These are phyloP conservation scores for Solanum boliviense DNA, from an alignment of 257 asterid genomes.

Conservation along the genomic window DNA sequence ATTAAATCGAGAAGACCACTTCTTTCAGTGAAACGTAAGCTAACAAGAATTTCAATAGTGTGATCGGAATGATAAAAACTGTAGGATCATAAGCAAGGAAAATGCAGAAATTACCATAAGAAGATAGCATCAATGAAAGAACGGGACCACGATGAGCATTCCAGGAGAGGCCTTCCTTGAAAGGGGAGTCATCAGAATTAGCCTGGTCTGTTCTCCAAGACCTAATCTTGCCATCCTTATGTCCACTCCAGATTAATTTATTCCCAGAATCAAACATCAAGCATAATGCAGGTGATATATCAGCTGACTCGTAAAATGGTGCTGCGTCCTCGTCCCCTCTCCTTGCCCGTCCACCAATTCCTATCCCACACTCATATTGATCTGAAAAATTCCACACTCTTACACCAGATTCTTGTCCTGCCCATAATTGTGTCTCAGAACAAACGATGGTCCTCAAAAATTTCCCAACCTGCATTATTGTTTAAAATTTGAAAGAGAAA, in stretches of 20 bases:
- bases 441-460: slow-evolving; percentile 70
- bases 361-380: slow-evolving; percentile 63
- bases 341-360: slow-evolving; percentile 49
- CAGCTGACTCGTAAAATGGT: slow-evolving; percentile 67
- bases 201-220: slow-evolving; percentile 82
- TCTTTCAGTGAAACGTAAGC: not conserved
- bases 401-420: slow-evolving; percentile 87
- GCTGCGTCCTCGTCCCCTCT: slow-evolving; percentile 97
- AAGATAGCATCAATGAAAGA: slow-evolving; percentile 59
- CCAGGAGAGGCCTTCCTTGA: slow-evolving; percentile 84
- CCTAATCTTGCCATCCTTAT: slow-evolving; percentile 82
- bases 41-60: not conserved
- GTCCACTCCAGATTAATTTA: slow-evolving; percentile 87
- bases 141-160: slow-evolving; percentile 89
- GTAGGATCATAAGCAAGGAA: not conserved
- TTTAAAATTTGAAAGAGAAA: not conserved
- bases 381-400: slow-evolving; percentile 81
- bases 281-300: slow-evolving; percentile 56
- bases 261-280: slow-evolving; percentile 72
- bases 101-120: slow-evolving; percentile 49
- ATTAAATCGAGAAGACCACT: not conserved
- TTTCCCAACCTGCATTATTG: slow-evolving; percentile 30
- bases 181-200: slow-evolving; percentile 39
- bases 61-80: not conserved
- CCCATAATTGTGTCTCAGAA: slow-evolving; percentile 82